Percentiles rank a stretch among this genome's conserved stretches.
Evolutionary conservation across 805 yeast genomes (phyloP).

Genomic region (Yamadazyma paraphyllophila): DNA sequence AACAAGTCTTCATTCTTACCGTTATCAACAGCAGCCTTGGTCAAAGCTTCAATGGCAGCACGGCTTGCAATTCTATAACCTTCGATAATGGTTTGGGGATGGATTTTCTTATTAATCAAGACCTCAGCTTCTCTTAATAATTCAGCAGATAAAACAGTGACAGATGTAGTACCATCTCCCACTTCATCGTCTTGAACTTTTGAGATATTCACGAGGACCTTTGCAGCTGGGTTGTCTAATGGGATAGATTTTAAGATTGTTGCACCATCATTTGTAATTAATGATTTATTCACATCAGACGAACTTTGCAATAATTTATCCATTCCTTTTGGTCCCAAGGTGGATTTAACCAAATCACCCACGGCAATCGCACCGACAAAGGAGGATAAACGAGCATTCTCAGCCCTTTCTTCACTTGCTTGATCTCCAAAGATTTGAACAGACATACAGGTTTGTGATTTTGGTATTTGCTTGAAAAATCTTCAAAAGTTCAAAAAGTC

Average conservation of each 20-base stretch:
- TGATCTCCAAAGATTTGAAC: conserved; percentile 96
- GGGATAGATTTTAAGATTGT: conserved; percentile 93
- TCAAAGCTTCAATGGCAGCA: conserved; percentile 83
- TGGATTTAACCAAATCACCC: conserved; percentile 91
- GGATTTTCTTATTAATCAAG: conserved; percentile 87
- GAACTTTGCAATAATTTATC: conserved; percentile 91
- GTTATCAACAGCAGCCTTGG: conserved; percentile 72
- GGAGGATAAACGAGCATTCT: conserved; percentile 95
- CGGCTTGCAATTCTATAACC: conserved; percentile 88
- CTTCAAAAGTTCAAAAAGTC: conserved; percentile 3
- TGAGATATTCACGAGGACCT: conserved; percentile 88
- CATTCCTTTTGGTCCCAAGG: conserved; percentile 99
- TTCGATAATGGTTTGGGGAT: conserved; percentile 96
- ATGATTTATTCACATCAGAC: conserved; percentile 61
- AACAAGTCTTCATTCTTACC: conserved; percentile 56
- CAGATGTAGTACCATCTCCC: conserved; percentile 98
- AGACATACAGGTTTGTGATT: conserved; percentile 42
- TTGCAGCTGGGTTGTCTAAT: conserved; percentile 96
- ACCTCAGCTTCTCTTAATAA: conserved; percentile 91
- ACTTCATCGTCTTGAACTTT: conserved; percentile 98
- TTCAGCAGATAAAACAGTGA: conserved; percentile 88
- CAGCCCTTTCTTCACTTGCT: conserved; percentile 96
- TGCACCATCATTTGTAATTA: conserved; percentile 98
- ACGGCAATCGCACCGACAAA: conserved; percentile 99
- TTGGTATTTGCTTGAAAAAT: conserved; percentile 1